Conservation (phyloP, 176 grass and related monocot genomes). For the Oryza brachyantha region DNA sequence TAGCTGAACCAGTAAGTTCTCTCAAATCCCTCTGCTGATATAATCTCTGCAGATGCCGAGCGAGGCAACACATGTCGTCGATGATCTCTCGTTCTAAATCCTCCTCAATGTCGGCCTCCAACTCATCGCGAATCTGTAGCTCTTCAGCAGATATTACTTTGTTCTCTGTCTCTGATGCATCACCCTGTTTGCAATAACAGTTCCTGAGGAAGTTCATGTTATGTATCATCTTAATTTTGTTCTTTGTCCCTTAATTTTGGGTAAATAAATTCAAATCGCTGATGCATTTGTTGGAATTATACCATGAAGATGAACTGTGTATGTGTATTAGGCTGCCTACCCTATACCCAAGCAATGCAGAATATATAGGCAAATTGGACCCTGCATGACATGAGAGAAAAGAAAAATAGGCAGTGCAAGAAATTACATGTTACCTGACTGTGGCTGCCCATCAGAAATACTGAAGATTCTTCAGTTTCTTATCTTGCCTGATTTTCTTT, state of each 20-base stretch:
- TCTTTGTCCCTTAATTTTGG: not conserved
- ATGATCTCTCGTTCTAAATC: constrained; percentile 29
- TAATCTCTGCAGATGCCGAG: constrained; percentile 19
- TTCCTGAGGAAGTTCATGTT: not conserved
- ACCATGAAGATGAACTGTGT: not conserved
- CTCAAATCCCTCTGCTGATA: constrained; percentile 36
- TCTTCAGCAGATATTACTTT: constrained; percentile 24
- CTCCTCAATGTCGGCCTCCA: constrained; percentile 20
- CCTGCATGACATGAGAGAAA: not conserved
- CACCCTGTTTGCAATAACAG: constrained; percentile 5
- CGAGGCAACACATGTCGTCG: not conserved
- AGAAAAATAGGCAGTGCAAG: not conserved
- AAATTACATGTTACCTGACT: constrained; percentile 8
- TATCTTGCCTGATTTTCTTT: too few species aligned
- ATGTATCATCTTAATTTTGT: not conserved
- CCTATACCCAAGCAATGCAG: not conserved
- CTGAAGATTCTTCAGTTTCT: not conserved
- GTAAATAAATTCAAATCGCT: not conserved
- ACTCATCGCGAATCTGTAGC: constrained; percentile 1
- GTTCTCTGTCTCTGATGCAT: constrained; percentile 18
- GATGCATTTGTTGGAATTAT: not conserved
- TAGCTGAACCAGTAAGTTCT: constrained; percentile 1
- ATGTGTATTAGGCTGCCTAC: not conserved
- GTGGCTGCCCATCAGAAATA: not conserved
- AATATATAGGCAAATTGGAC: not conserved